phyloP scores from a whole-genome alignment of 192 early-diverging fungal species.

The Rhizoclosmatium sp. region DNA sequence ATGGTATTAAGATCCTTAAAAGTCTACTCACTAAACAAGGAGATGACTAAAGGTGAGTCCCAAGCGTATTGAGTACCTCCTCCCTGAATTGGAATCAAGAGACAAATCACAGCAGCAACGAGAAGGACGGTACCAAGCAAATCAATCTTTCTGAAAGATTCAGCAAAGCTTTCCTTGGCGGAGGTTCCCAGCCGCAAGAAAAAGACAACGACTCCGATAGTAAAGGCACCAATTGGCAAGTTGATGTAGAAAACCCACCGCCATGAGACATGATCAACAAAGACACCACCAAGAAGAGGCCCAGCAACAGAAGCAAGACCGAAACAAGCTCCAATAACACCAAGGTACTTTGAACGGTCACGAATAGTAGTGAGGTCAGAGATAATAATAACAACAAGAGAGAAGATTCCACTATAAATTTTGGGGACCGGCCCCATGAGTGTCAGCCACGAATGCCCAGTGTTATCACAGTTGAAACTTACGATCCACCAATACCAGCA shows the following conservation, averaged over 20 bases:
- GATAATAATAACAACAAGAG: conserved; percentile 81
- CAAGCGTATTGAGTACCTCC: conserved; percentile 31
- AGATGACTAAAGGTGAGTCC: conserved; percentile 11
- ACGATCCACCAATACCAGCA: conserved; percentile 64
- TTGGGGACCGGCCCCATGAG: no score
- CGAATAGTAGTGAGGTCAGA: conserved; percentile 56
- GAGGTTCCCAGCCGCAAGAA: conserved; percentile 53
- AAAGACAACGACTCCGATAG: conserved; percentile 60
- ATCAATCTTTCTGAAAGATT: conserved; percentile 59
- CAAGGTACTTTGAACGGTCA: conserved; percentile 82
- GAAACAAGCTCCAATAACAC: conserved; percentile 74
- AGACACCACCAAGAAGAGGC: conserved; percentile 82
- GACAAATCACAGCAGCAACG: conserved; percentile 22
- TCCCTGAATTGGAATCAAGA: conserved; percentile 36
- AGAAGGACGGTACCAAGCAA: conserved; percentile 44
- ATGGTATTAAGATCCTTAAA: conserved; percentile 55
- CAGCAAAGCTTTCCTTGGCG: conserved; percentile 22
- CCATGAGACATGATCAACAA: conserved; percentile 68
- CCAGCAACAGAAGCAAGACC: conserved; percentile 79
- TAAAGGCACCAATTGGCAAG: conserved; percentile 74
- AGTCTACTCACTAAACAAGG: background rate
- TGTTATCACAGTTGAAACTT: background rate
- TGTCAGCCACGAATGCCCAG: no score
- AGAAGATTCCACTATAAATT: conserved; percentile 63
- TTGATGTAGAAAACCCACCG: conserved; percentile 54